A percentile compares a stretch with the other conserved stretches of the same genome.
Conservation (phyloP, 2,329 filamentous ascomycete species). For the Drechslera avenae region DNA sequence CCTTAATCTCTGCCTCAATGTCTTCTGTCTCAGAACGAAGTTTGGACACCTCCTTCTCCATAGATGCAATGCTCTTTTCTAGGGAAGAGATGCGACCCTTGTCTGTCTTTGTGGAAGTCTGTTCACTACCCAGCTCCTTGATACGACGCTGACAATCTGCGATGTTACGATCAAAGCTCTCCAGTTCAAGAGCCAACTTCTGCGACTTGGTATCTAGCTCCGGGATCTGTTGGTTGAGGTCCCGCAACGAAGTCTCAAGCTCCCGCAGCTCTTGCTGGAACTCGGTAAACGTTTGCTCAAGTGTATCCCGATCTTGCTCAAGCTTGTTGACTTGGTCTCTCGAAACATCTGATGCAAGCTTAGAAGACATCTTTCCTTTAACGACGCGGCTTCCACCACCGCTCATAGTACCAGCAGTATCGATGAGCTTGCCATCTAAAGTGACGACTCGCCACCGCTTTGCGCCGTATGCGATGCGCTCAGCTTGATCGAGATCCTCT, state of each 20-base stretch:
- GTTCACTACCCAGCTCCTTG: slow-evolving; percentile 80
- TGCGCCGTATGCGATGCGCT: slow-evolving; percentile 93
- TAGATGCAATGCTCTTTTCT: slow-evolving; percentile 75
- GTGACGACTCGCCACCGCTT: slow-evolving; percentile 96
- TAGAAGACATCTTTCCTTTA: slow-evolving; percentile 95
- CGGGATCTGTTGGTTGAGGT: slow-evolving; percentile 78
- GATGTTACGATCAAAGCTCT: slow-evolving; percentile 83
- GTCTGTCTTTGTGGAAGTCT: slow-evolving; percentile 80
- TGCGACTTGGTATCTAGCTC: slow-evolving; percentile 87
- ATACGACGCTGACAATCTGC: slow-evolving; percentile 82
- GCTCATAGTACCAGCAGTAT: slow-evolving; percentile 98
- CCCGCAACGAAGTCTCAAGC: slow-evolving; percentile 73
- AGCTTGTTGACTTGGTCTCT: slow-evolving; percentile 89
- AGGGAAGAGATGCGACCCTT: slow-evolving; percentile 73
- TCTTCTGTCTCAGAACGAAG: slow-evolving; percentile 84
- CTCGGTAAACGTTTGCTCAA: slow-evolving; percentile 81
- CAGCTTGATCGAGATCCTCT: slow-evolving; percentile 90
- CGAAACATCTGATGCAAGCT: slow-evolving; percentile 82
- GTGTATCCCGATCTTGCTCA: slow-evolving; percentile 81
- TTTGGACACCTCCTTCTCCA: slow-evolving; percentile 78
- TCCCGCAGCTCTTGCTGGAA: slow-evolving; percentile 85
- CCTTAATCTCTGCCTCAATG: slow-evolving; percentile 90
- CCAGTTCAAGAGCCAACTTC: slow-evolving; percentile 86
- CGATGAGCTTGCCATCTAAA: slow-evolving; percentile 91
- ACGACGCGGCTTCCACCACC: slow-evolving; percentile 91